Evolutionary conservation across 331 rosid genomes (phyloP).

Genomic region (Quercus tomentella): DNA sequence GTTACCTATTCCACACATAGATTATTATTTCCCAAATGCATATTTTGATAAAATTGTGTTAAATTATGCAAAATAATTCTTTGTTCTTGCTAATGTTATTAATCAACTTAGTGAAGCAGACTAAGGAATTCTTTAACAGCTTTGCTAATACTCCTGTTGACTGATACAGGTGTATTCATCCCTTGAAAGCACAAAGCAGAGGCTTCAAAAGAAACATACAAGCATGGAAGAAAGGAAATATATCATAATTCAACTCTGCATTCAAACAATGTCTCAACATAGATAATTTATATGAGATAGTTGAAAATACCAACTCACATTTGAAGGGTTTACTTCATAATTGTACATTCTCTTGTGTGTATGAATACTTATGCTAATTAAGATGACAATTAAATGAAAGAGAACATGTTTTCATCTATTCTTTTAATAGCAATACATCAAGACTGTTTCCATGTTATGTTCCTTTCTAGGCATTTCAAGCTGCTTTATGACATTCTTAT

Average conservation of each 20-base stretch:
- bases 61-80: background rate
- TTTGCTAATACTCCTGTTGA: background rate
- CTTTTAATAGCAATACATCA: background rate
- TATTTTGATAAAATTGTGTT: background rate
- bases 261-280: background rate
- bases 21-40: too few relatives aligned
- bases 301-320: background rate
- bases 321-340: too few relatives aligned
- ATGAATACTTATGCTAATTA: too few relatives aligned
- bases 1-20: background rate
- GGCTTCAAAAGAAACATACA: conserved; percentile 1
- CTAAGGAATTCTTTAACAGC: background rate
- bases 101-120: background rate
- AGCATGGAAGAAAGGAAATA: background rate
- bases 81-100: background rate
- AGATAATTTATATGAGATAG: background rate
- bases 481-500: background rate
- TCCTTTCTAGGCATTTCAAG: too few relatives aligned
- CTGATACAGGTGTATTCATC: background rate
- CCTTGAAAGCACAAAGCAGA: background rate
- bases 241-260: background rate
- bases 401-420: background rate
- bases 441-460: background rate
- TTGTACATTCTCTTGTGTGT: background rate
- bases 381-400: background rate